phyloP scores from a whole-genome alignment of 768 basidiomycete genomes.

The Leucocoprinus birnbaumii region DNA sequence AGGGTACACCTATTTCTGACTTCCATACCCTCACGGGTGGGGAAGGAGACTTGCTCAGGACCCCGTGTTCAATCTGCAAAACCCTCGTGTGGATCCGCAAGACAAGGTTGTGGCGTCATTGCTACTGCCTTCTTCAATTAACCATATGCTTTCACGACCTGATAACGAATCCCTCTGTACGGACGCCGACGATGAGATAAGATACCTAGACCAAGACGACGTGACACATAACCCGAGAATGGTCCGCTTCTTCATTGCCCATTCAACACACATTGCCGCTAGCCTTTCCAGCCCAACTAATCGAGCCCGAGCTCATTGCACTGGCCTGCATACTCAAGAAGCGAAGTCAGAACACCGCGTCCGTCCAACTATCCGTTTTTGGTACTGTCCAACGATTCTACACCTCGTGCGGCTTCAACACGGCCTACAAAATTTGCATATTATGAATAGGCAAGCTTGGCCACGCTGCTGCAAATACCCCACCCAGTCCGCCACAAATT shows the following conservation, averaged over 20 bases:
- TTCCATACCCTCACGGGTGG: not conserved
- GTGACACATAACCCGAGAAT: too few species aligned
- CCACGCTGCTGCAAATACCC: too few species aligned
- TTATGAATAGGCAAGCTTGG: not conserved
- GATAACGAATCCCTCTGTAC: not conserved
- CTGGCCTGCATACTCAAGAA: slow-evolving; percentile 3
- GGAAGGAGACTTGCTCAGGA: not conserved
- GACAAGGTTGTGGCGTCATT: slow-evolving; percentile 9
- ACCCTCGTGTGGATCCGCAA: slow-evolving; percentile 2
- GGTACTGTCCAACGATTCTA: slow-evolving; percentile 7
- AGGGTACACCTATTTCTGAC: slow-evolving; percentile 1
- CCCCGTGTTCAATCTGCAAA: not conserved
- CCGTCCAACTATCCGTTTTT: slow-evolving; percentile 2
- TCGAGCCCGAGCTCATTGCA: not conserved
- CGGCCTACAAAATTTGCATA: not conserved
- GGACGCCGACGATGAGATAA: not conserved
- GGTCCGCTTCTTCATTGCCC: too few species aligned
- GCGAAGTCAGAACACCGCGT: not conserved
- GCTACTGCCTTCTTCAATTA: not conserved
- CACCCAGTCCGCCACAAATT: too few species aligned
- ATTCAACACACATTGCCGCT: too few species aligned
- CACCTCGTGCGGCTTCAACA: slow-evolving; percentile 4
- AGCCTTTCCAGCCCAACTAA: too few species aligned
- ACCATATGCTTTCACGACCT: not conserved
- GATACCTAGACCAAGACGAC: too few species aligned